Evolutionary conservation across 495 filamentous ascomycete genomes (phyloP), one percentile per base, ranked within the genome.

Genomic region (Aspergillus diversus): DNA sequence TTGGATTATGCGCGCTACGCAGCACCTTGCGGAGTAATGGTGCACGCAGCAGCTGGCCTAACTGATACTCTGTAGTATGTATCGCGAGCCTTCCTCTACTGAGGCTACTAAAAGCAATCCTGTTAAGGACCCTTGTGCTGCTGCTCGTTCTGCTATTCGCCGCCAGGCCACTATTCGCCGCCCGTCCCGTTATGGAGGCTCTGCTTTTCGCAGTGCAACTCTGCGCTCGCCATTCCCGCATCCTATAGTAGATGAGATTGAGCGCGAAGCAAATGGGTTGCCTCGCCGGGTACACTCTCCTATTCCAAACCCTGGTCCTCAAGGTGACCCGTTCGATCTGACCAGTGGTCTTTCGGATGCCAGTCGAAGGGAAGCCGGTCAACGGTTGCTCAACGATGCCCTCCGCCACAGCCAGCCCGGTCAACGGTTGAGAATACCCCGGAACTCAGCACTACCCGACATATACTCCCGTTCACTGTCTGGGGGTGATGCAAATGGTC

Each of bases 81-180:
- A 81, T 76, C 81, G 82, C 67, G 82, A 86, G 67, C 83, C 85
- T 61, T 70, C 75, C 37, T 66, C 71, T 48, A 57, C 69, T 33
- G 80, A 81, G 57, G 84, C 82, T 15, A 71, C 81, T 61, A 86
- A 87, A 68, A 85, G 87, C 67, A 75, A 81, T 52, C 67, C 76
- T 62, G 87, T 88, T 62, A 77, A 81, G 47, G 82, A 88, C 55
- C 69, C 78, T 17, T 82, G 88, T 50, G 84, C 88, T 47, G 78
- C 80, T 60, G 78, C 85, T 65, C 89, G 92, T 68, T 93, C 91
- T 31, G 71, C 87, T 7, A 96, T 96, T 65, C 87, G 91, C 59
- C 85, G 88, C 67, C 77, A 81, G 69, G 63, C 75, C 61, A 73
- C 74, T 55, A 67, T 80, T 59, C 82, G 82, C 13, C 73, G 75